These are phyloP conservation scores for Madurella mycetomatis DNA, from an alignment of 2,329 filamentous ascomycete genomes.

Conservation along the genomic window DNA sequence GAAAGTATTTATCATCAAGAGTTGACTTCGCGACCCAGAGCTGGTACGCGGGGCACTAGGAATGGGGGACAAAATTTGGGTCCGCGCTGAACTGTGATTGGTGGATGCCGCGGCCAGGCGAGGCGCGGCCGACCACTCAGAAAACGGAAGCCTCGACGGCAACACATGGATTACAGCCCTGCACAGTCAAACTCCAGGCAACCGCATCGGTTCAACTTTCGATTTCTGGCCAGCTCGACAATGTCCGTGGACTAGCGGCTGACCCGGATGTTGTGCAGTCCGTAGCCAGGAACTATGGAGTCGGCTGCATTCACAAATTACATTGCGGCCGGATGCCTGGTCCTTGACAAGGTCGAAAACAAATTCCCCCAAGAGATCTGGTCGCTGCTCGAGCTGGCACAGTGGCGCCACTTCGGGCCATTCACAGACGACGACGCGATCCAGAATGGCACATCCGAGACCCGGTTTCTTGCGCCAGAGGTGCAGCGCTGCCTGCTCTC, in stretches of 20 bases:
- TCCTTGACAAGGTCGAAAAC: slow-evolving; percentile 8
- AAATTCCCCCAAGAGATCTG: slow-evolving; percentile 1
- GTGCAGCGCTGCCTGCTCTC: slow-evolving; percentile 18
- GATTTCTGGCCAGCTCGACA: too few relatives aligned
- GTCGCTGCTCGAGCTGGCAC: not conserved
- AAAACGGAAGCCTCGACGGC: too few relatives aligned
- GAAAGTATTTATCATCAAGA: too few relatives aligned
- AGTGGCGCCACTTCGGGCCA: slow-evolving; percentile 2
- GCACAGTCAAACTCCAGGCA: too few relatives aligned
- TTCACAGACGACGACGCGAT: not conserved
- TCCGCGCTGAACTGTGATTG: too few relatives aligned
- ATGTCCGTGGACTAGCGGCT: not conserved
- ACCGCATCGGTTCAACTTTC: too few relatives aligned
- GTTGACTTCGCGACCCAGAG: too few relatives aligned
- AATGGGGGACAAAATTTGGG: too few relatives aligned
- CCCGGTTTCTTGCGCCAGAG: slow-evolving; percentile 1
- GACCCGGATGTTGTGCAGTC: not conserved
- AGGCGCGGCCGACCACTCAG: too few relatives aligned
- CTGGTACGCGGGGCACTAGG: too few relatives aligned
- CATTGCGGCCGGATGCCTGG: slow-evolving; percentile 20
- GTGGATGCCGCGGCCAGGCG: too few relatives aligned
- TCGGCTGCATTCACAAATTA: slow-evolving; percentile 1
- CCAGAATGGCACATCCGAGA: not conserved
- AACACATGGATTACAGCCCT: too few relatives aligned
- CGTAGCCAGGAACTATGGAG: slow-evolving; percentile 1